phyloP scores from a whole-genome alignment of 208 protist genomes.

The Acanthamoeba healyi region DNA sequence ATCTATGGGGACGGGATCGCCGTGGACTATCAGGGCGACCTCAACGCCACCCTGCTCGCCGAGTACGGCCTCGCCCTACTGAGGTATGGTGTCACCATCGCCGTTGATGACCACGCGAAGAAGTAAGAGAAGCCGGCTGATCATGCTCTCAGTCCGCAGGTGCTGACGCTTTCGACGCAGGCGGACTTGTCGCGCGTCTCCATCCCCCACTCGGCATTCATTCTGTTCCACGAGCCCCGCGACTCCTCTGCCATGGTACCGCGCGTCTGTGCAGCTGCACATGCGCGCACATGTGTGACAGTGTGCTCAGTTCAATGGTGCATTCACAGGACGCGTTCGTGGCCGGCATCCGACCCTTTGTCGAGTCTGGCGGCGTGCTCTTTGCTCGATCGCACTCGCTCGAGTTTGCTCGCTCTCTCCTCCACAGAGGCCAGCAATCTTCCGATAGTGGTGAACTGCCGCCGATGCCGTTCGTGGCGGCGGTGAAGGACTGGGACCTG shows the following conservation, averaged over 20 bases:
- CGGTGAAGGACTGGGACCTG: neutral
- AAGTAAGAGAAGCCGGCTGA: no score
- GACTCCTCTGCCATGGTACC: neutral
- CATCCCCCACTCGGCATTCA: neutral
- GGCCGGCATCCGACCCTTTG: neutral
- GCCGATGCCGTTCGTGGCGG: slow-evolving; percentile 3
- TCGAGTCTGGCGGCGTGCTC: neutral
- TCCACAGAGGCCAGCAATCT: neutral
- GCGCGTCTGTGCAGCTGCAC: neutral
- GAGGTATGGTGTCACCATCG: neutral
- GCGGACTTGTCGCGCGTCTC: neutral
- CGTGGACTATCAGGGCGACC: neutral
- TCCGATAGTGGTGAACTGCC: no score
- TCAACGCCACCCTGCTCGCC: neutral
- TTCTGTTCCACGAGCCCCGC: neutral
- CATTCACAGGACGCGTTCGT: neutral
- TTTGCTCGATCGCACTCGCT: slow-evolving; percentile 1
- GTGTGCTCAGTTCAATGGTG: neutral
- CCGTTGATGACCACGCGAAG: no score
- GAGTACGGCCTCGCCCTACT: neutral
- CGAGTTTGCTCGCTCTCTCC: neutral
- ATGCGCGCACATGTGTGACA: neutral
- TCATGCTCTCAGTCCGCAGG: neutral
- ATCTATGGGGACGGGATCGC: neutral
- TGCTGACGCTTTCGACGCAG: neutral